phyloP scores from a whole-genome alignment of 768 basidiomycete species.

The Pleurotus giganteus region DNA sequence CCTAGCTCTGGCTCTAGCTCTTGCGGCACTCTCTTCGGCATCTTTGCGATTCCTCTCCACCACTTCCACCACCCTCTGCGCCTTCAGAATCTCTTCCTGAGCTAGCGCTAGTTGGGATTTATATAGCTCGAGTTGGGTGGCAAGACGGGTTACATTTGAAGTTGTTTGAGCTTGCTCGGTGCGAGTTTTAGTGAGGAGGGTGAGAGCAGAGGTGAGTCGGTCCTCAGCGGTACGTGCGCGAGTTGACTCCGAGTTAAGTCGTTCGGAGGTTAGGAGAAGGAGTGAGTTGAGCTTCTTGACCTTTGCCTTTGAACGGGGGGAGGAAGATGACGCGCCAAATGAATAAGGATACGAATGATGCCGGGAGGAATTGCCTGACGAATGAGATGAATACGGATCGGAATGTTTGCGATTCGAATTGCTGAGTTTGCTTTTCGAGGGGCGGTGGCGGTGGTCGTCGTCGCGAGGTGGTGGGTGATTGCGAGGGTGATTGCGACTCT shows the following conservation, averaged over 20 bases:
- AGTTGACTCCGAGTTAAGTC: not conserved
- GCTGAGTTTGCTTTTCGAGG: not conserved
- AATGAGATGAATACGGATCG: not conserved
- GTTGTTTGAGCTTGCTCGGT: constrained; percentile 1
- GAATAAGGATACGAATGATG: not conserved
- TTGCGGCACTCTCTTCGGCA: constrained; percentile 64
- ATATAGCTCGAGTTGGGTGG: constrained; percentile 3
- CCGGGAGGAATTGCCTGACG: not conserved
- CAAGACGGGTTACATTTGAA: not conserved
- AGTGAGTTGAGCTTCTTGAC: constrained; percentile 6
- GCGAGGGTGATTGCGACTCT: not conserved
- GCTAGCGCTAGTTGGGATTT: not conserved
- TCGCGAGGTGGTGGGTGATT: not conserved
- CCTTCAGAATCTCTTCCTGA: not conserved
- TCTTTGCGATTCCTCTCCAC: constrained; percentile 34
- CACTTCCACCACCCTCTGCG: not conserved
- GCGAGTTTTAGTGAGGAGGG: constrained; percentile 2
- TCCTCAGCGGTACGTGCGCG: constrained; percentile 1
- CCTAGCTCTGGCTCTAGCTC: constrained; percentile 50
- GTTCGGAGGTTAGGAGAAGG: not conserved
- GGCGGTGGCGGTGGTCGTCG: not conserved
- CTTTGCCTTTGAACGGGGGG: not conserved
- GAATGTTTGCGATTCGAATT: not conserved
- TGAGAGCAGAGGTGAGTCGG: not conserved
- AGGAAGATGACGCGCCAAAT: not conserved